Percentiles rank a stretch among this genome's conserved stretches.
Evolutionary conservation across 768 basidiomycete species (phyloP).

Genomic region (Cystobasidium onofrii): DNA sequence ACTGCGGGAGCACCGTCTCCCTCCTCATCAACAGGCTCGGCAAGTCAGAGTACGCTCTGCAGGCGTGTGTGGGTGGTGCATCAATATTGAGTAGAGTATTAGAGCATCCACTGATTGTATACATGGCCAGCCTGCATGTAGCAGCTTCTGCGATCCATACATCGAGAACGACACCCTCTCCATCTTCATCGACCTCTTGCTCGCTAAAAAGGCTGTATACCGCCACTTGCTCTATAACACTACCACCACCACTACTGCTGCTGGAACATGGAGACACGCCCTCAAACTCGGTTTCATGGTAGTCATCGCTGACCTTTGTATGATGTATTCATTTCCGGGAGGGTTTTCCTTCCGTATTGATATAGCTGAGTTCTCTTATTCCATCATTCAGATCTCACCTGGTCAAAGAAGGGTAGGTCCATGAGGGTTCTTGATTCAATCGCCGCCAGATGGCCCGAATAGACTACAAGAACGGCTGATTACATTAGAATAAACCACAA

Average conservation of each 20-base stretch:
- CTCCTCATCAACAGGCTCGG: neutral
- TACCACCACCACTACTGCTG: no score
- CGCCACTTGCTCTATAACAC: constrained; percentile 5
- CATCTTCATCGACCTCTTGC: constrained; percentile 25
- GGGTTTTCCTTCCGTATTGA: neutral
- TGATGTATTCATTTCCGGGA: neutral
- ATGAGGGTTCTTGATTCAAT: neutral
- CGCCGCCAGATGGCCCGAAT: no score
- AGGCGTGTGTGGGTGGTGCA: neutral
- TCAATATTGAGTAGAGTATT: neutral
- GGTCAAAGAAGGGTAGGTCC: neutral
- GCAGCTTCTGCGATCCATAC: constrained; percentile 7
- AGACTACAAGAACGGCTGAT: no score
- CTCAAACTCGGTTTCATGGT: constrained; percentile 11
- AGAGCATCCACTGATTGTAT: neutral
- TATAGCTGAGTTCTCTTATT: neutral
- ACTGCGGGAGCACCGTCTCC: neutral
- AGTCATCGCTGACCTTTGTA: neutral
- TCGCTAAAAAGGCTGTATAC: constrained; percentile 14
- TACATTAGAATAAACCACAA: no score
- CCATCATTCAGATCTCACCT: neutral
- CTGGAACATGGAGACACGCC: neutral
- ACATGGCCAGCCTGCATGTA: neutral
- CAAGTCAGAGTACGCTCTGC: constrained; percentile 2
- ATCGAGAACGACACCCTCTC: neutral